phyloP scores from a whole-genome alignment of 2,329 filamentous ascomycete genomes.

The Corinectria fuckeliana region DNA sequence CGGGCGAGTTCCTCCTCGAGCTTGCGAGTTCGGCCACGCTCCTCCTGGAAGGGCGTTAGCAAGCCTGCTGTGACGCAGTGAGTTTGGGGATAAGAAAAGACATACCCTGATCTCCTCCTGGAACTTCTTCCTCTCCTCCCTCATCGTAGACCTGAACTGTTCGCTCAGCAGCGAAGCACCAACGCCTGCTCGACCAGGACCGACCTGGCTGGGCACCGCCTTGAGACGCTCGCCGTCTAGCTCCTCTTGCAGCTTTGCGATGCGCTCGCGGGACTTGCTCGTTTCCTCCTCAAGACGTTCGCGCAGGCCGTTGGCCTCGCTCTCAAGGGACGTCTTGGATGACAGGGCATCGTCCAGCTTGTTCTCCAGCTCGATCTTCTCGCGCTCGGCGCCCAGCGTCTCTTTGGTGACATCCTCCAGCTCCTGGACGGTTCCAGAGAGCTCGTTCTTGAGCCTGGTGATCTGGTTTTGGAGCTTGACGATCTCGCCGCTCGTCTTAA shows the following conservation, averaged over 20 bases:
- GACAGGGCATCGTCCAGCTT: conserved; percentile 43
- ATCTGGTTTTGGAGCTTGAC: conserved; percentile 55
- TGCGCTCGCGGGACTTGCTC: conserved; percentile 44
- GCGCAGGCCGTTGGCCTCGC: conserved; percentile 38
- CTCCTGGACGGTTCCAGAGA: conserved; percentile 57
- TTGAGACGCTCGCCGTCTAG: conserved; percentile 59
- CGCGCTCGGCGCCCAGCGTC: conserved; percentile 56
- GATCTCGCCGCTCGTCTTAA: conserved; percentile 56
- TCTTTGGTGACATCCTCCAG: conserved; percentile 61
- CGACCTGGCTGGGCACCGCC: conserved; percentile 44
- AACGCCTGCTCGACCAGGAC: conserved; percentile 44
- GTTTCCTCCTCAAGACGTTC: conserved; percentile 51
- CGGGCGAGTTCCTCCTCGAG: conserved; percentile 58
- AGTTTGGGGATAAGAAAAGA: conserved; percentile 8
- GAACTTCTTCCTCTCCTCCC: conserved; percentile 63
- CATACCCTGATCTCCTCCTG: conserved; percentile 60
- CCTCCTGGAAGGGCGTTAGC: conserved; percentile 52
- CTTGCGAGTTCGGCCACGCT: conserved; percentile 54
- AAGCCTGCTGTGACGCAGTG: not conserved
- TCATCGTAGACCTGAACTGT: conserved; percentile 62
- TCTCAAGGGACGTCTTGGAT: conserved; percentile 29
- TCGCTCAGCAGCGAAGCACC: conserved; percentile 62
- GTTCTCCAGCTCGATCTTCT: conserved; percentile 52
- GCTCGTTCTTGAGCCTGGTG: conserved; percentile 57
- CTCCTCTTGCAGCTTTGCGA: conserved; percentile 55